Evolutionary conservation across 257 asterid species (phyloP).

Genomic region (Plantago elongata): DNA sequence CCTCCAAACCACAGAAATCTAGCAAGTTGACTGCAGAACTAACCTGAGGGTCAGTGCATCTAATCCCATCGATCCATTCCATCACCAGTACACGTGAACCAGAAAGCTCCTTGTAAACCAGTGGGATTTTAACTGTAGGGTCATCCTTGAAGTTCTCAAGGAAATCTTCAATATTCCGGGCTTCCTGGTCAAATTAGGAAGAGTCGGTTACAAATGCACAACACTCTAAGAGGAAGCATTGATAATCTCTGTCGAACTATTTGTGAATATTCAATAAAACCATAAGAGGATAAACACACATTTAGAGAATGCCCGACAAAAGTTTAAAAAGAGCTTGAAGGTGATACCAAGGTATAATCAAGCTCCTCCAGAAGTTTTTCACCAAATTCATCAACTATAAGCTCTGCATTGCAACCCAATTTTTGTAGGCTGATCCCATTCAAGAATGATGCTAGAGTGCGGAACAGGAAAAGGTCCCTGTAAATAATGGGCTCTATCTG

Average conservation of each 20-base stretch:
- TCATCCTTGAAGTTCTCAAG: constrained; percentile 92
- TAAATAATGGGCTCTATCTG: constrained; percentile 95
- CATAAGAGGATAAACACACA: neutral
- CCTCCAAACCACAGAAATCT: constrained; percentile 18
- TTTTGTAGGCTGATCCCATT: constrained; percentile 93
- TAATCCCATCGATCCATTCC: constrained; percentile 99
- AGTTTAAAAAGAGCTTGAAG: constrained; percentile 18
- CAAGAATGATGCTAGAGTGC: constrained; percentile 95
- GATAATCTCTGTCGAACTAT: no score
- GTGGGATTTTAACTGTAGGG: constrained; percentile 94
- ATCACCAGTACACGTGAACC: constrained; percentile 93
- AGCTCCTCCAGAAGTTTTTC: constrained; percentile 99
- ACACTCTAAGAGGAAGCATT: no score
- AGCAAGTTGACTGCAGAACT: constrained; percentile 7
- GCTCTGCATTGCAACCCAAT: constrained; percentile 96
- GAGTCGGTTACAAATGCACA: constrained; percentile 5
- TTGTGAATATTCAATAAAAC: no score
- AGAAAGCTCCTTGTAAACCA: constrained; percentile 73
- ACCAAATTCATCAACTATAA: constrained; percentile 96
- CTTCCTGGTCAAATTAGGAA: constrained; percentile 55
- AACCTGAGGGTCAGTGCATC: constrained; percentile 99
- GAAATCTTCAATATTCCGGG: constrained; percentile 96
- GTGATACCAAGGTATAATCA: constrained; percentile 82
- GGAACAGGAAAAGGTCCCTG: constrained; percentile 95
- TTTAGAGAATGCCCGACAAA: neutral